Evolutionary conservation across 163 green algal genomes (phyloP).

Genomic region (Picocystis sp.): DNA sequence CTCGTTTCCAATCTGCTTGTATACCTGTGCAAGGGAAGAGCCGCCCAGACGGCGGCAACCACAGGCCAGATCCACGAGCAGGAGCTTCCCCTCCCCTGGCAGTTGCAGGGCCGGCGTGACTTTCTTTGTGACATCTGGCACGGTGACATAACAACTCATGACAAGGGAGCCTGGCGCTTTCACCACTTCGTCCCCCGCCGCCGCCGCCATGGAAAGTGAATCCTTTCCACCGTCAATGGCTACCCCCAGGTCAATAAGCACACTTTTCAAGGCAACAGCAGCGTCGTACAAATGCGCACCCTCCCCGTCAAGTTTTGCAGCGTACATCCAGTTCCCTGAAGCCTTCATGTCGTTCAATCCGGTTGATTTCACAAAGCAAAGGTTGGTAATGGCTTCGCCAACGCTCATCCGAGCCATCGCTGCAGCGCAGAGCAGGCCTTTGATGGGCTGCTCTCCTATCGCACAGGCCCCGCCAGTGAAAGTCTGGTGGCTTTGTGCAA

Average conservation of each 20-base stretch:
- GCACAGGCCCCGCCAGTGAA: slow-evolving; percentile 6
- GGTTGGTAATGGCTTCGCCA: slow-evolving; percentile 88
- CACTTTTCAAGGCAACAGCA: slow-evolving; percentile 39
- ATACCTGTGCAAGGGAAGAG: slow-evolving; percentile 75
- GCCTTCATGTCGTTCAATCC: slow-evolving; percentile 74
- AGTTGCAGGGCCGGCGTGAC: slow-evolving; percentile 91
- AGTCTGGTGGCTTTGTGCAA: slow-evolving; percentile 56
- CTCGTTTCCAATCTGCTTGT: slow-evolving; percentile 35
- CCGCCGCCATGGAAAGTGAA: slow-evolving; percentile 88
- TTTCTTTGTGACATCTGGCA: slow-evolving; percentile 81
- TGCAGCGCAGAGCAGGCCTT: slow-evolving; percentile 73
- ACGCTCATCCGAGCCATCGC: slow-evolving; percentile 89
- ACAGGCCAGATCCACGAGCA: slow-evolving; percentile 76
- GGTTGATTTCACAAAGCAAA: slow-evolving; percentile 43
- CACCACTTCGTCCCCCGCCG: slow-evolving; percentile 64
- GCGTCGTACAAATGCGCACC: slow-evolving; percentile 33
- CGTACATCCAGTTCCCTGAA: slow-evolving; percentile 99
- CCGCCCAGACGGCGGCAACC: slow-evolving; percentile 59
- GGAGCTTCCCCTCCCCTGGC: slow-evolving; percentile 38
- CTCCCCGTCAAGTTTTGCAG: slow-evolving; percentile 86
- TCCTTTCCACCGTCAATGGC: slow-evolving; percentile 97
- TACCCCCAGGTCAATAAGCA: slow-evolving; percentile 77
- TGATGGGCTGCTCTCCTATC: slow-evolving; percentile 47
- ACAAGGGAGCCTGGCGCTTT: slow-evolving; percentile 92
- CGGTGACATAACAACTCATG: slow-evolving; percentile 80